Evolutionary conservation across 129 eudicot species (phyloP).

Genomic region (Escallonia rubra): DNA sequence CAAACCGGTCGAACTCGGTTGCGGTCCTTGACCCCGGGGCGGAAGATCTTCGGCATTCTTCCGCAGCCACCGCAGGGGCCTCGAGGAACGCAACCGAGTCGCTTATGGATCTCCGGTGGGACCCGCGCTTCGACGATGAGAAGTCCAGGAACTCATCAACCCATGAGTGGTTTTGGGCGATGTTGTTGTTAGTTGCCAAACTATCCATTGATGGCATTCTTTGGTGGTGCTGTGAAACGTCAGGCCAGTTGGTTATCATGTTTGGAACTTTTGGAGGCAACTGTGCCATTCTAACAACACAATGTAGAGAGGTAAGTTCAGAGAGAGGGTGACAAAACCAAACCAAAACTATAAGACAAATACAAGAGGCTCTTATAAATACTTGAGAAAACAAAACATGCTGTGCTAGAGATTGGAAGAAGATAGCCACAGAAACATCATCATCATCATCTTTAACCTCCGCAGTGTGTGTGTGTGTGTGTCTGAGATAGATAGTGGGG

Average conservation of each 20-base stretch:
- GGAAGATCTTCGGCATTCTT: slow-evolving; percentile 34
- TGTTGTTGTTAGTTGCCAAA: slow-evolving; percentile 23
- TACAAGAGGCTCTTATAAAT: neutral
- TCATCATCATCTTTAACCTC: slow-evolving; percentile 9
- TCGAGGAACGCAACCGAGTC: slow-evolving; percentile 86
- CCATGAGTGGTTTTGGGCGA: slow-evolving; percentile 53
- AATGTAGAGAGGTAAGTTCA: neutral
- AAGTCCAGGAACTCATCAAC: slow-evolving; percentile 82
- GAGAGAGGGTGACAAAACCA: neutral
- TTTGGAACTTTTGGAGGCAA: slow-evolving; percentile 89
- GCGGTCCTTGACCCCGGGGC: slow-evolving; percentile 26
- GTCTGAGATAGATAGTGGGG: slow-evolving; percentile 12
- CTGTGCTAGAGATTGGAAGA: neutral
- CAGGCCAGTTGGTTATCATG: slow-evolving; percentile 45
- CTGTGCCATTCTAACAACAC: slow-evolving; percentile 49
- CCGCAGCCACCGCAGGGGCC: slow-evolving; percentile 19
- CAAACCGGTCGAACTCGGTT: slow-evolving; percentile 52
- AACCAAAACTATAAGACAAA: slow-evolving; percentile 3
- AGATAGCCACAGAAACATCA: slow-evolving; percentile 10
- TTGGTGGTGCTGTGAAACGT: slow-evolving; percentile 48
- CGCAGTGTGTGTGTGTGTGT: neutral
- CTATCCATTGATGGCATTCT: slow-evolving; percentile 41
- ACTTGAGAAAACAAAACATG: neutral
- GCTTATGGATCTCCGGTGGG: slow-evolving; percentile 73
- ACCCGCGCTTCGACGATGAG: slow-evolving; percentile 66